phyloP scores from a whole-genome alignment of 2,329 filamentous ascomycete genomes.

The Arthrobotrys iridis region DNA sequence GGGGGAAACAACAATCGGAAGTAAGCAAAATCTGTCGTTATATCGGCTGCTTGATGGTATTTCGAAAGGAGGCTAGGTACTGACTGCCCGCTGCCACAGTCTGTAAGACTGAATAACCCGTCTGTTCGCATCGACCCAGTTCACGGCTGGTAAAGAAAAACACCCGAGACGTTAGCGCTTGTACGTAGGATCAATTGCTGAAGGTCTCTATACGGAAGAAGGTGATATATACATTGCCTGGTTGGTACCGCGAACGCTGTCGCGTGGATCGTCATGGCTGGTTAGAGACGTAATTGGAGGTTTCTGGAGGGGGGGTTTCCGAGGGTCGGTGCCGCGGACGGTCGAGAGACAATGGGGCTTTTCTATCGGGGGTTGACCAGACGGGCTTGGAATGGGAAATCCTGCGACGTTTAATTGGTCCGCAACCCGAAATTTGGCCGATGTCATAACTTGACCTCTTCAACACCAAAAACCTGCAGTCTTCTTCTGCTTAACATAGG shows the following conservation, averaged over 20 bases:
- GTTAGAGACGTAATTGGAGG: neutral
- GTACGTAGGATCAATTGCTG: no score
- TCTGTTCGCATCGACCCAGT: conserved; percentile 86
- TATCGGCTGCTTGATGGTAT: conserved; percentile 4
- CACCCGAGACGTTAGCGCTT: conserved; percentile 1
- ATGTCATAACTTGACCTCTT: conserved; percentile 9
- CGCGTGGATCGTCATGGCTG: conserved; percentile 83
- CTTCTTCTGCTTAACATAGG: neutral
- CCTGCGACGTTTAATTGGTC: conserved; percentile 35
- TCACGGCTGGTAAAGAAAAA: conserved; percentile 37
- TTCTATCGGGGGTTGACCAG: conserved; percentile 35
- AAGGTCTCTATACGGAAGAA: neutral
- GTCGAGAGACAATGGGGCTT: no score
- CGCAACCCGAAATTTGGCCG: neutral
- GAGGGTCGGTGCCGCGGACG: no score
- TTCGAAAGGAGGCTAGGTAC: conserved; percentile 62
- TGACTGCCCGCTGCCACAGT: conserved; percentile 94
- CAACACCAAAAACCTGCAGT: conserved; percentile 47
- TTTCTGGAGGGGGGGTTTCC: neutral
- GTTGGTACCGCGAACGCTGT: conserved; percentile 88
- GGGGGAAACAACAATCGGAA: neutral
- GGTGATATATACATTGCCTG: conserved; percentile 73
- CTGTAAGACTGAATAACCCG: conserved; percentile 90
- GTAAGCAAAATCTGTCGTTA: no score
- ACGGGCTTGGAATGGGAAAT: neutral